Percentiles rank a stretch among this genome's conserved stretches.
Evolutionary conservation across 129 eudicot genomes (phyloP).

Genomic region (Flaveria bidentis): DNA sequence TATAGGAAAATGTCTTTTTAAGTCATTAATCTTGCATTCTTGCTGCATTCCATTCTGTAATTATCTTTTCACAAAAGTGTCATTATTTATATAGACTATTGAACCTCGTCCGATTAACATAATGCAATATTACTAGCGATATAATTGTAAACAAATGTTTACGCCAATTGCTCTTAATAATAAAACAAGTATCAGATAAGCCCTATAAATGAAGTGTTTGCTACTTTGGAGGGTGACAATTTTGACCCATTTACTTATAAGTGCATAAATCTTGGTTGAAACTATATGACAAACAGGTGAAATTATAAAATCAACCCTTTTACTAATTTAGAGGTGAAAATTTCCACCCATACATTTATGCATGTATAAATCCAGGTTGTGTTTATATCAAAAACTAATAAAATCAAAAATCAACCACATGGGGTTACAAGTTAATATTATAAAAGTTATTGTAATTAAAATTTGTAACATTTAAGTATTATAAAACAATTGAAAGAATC

Average conservation of each 20-base stretch:
- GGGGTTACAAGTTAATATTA: background rate
- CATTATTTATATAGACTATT: background rate
- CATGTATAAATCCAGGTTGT: background rate
- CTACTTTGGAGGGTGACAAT: background rate
- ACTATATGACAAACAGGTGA: too few relatives aligned
- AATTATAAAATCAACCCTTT: too few relatives aligned
- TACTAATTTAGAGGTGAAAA: too few relatives aligned
- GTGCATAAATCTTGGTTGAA: too few relatives aligned
- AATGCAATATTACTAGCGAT: too few relatives aligned
- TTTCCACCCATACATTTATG: too few relatives aligned
- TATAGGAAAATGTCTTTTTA: background rate
- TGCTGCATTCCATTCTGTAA: background rate
- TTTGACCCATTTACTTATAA: background rate
- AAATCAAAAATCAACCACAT: background rate
- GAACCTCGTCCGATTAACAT: too few relatives aligned
- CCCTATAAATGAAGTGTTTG: background rate
- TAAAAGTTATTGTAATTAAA: background rate
- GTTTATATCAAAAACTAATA: background rate
- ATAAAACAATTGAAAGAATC: background rate
- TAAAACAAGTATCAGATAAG: background rate
- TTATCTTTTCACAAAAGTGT: background rate
- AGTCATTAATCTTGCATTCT: background rate
- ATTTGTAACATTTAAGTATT: background rate
- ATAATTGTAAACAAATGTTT: background rate
- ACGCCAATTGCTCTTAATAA: background rate